A percentile compares a stretch with the other conserved stretches of the same genome.
Evolutionary conservation across 345 rosid genomes (phyloP).

Genomic region (Hirschfeldia incana): DNA sequence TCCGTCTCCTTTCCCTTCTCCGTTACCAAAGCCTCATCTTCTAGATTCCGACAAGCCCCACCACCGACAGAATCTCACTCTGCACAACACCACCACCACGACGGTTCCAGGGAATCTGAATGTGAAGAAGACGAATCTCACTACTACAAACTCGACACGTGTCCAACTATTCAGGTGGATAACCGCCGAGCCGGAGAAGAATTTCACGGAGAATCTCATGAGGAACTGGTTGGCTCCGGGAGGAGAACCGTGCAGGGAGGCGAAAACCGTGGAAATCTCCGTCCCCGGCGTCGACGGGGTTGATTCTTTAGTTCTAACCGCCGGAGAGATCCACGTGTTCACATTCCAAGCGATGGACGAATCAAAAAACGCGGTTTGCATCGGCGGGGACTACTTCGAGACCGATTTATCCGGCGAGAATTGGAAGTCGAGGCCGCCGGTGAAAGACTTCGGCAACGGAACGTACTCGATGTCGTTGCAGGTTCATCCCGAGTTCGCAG

Average conservation of each 20-base stretch:
- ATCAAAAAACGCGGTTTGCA: conserved; percentile 52
- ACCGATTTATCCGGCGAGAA: conserved; percentile 79
- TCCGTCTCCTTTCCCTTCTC: conserved; percentile 2
- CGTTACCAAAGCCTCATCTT: conserved; percentile 1
- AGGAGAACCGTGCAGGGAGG: conserved; percentile 65
- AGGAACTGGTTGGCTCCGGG: conserved; percentile 67
- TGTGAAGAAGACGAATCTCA: conserved; percentile 21
- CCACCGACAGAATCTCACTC: conserved; percentile 20
- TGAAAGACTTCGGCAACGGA: conserved; percentile 82
- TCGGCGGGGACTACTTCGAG: conserved; percentile 91
- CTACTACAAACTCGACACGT: conserved; percentile 18
- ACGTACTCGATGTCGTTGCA: conserved; percentile 70
- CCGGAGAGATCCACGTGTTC: conserved; percentile 69
- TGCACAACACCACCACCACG: not conserved
- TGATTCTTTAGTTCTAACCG: conserved; percentile 51
- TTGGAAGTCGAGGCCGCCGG: conserved; percentile 85
- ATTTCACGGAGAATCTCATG: conserved; percentile 56
- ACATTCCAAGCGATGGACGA: conserved; percentile 63
- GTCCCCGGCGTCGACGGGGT: conserved; percentile 60
- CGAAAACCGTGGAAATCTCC: conserved; percentile 53
- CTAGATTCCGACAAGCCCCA: not conserved
- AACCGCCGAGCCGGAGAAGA: conserved; percentile 48
- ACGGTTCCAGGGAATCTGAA: not conserved
- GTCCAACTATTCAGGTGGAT: conserved; percentile 47
- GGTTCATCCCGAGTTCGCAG: conserved; percentile 87